A percentile compares a stretch with the other conserved stretches of the same genome.
Evolutionary conservation across 1,284 basidiomycete genomes (phyloP).

Genomic region (Ustilago curta): DNA sequence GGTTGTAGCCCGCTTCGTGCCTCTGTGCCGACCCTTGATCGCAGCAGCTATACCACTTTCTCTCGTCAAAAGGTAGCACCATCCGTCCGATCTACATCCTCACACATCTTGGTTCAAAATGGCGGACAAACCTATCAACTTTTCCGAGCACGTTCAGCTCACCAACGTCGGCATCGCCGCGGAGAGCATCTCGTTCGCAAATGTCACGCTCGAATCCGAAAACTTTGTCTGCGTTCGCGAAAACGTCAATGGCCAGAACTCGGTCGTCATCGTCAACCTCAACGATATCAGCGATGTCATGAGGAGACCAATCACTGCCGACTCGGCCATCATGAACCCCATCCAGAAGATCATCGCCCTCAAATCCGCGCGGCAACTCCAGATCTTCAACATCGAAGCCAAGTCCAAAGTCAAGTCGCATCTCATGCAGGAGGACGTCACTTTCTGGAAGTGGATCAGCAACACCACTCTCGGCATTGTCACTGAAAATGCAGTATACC

Average conservation of each 20-base stretch:
- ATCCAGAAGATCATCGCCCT: slow-evolving; percentile 96
- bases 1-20: slow-evolving; percentile 11
- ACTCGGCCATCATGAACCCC: slow-evolving; percentile 99
- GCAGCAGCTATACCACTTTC: slow-evolving; percentile 1
- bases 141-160: slow-evolving; percentile 76
- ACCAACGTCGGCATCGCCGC: slow-evolving; percentile 96
- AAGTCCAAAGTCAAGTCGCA: slow-evolving; percentile 98
- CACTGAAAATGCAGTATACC: slow-evolving; percentile 91
- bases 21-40: background rate
- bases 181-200: slow-evolving; percentile 96
- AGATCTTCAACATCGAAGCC: slow-evolving; percentile 97
- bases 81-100: slow-evolving; percentile 10
- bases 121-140: slow-evolving; percentile 69
- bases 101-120: slow-evolving; percentile 35
- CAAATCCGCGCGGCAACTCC: slow-evolving; percentile 83
- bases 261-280: slow-evolving; percentile 68
- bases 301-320: slow-evolving; percentile 94
- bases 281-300: slow-evolving; percentile 72
- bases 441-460: slow-evolving; percentile 99
- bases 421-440: slow-evolving; percentile 88
- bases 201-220: slow-evolving; percentile 94
- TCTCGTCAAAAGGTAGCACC: slow-evolving; percentile 13
- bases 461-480: slow-evolving; percentile 93
- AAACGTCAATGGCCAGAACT: slow-evolving; percentile 63
- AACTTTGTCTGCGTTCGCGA: slow-evolving; percentile 94